Evolutionary conservation across 495 filamentous ascomycete genomes (phyloP), one percentile per base, ranked within the genome.

Genomic region (Neurospora pannonica): DNA sequence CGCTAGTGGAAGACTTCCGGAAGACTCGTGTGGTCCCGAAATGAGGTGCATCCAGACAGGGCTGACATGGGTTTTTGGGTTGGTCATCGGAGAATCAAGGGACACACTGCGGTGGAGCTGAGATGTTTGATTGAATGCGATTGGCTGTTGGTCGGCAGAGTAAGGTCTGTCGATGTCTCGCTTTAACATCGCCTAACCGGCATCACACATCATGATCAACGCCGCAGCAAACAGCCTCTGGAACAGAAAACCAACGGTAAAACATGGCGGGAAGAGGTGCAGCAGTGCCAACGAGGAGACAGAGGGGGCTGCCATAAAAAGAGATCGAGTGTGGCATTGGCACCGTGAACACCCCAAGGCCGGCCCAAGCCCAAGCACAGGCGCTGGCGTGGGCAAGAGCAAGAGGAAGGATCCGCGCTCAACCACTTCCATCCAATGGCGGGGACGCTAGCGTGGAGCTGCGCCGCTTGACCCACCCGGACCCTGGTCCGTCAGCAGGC

Each of bases 401-500:
- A 74, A 62, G 69, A 72, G 70, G 74, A 81, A 80, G 79, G 78
- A 80, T 81, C 75, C 77, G 54, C 54, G 54, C 54, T 60, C 24
- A 28, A 67, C 54, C 15, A 24, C 17, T 21, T 38, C 62, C 28
- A 73, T 31, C 79, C 79, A 81, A 81, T 81, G 36, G 71, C n/a
- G 5, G 36, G 11, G 31, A 2, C 21, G 31, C 70, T 67, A 46
- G 11, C 24, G 36, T 38, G 4, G 38, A 73, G 79, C 80, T 81
- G 79, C 80, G 80, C 80, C 80, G 70, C 76, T 67, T 37, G 62
- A 74, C 76, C 80, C 80, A 73, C 77, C 67, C 43, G 73, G 71
- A 77, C 73, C 79, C 80, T 31, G 73, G 80, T 76, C 72, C n/a
- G 31, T 48, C 31, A 76, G 72, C 77, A 81, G 80, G 80, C 80